Evolutionary conservation across 208 protist species (phyloP).

Genomic region (Leishmania arabica): DNA sequence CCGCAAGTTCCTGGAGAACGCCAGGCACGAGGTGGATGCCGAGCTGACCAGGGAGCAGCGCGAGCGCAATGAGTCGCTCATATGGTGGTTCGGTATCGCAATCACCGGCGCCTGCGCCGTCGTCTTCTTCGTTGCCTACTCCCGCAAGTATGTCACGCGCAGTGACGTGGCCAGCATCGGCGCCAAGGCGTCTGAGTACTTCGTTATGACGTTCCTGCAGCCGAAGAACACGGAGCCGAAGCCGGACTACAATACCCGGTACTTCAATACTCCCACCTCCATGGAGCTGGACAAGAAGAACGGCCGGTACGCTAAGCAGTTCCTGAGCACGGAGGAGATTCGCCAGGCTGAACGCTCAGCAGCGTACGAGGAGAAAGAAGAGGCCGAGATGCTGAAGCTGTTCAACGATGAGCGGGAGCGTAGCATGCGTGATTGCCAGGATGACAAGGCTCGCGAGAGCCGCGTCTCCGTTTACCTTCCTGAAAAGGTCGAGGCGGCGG

Average conservation of each 20-base stretch:
- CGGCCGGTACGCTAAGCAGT: slow-evolving; percentile 47
- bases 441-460: slow-evolving; percentile 36
- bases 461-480: slow-evolving; percentile 59
- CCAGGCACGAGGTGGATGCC: slow-evolving; percentile 57
- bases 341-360: slow-evolving; percentile 36
- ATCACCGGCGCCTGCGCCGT: slow-evolving; percentile 47
- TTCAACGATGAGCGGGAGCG: slow-evolving; percentile 83
- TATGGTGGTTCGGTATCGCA: slow-evolving; percentile 50
- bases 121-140: slow-evolving; percentile 66
- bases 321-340: slow-evolving; percentile 28
- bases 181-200: slow-evolving; percentile 53
- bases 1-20: slow-evolving; percentile 71
- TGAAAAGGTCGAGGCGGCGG: slow-evolving; percentile 49
- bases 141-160: slow-evolving; percentile 49
- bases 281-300: slow-evolving; percentile 66
- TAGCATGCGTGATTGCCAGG: slow-evolving; percentile 14
- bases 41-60: slow-evolving; percentile 41
- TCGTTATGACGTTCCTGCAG: slow-evolving; percentile 78
- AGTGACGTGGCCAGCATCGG: slow-evolving; percentile 70
- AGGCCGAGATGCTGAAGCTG: slow-evolving; percentile 68
- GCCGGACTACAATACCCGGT: slow-evolving; percentile 83
- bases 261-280: slow-evolving; percentile 73
- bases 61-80: slow-evolving; percentile 43
- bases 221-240: slow-evolving; percentile 75
- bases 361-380: slow-evolving; percentile 57